Percentiles rank a stretch among this genome's conserved stretches.
Evolutionary conservation across 768 basidiomycete genomes (phyloP).

Genomic region (Rickenella mellea): DNA sequence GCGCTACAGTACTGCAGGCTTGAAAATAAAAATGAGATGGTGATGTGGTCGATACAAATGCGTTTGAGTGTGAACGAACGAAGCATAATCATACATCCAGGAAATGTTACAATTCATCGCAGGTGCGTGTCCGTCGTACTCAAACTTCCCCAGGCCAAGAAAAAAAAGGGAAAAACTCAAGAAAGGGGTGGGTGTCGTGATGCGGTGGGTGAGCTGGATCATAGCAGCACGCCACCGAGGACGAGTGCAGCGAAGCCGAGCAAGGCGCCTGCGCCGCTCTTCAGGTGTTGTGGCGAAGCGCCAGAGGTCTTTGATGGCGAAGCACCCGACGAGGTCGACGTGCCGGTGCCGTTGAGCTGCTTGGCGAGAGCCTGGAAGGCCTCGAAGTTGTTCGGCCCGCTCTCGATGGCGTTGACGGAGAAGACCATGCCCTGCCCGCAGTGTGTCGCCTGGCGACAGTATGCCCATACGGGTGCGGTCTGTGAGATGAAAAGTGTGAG

Average conservation of each 20-base stretch:
- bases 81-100: too few relatives aligned
- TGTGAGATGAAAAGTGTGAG: slow-evolving; percentile 12
- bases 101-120: too few relatives aligned
- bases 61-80: too few relatives aligned
- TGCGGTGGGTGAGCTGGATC: slow-evolving; percentile 6
- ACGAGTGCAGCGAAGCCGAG: slow-evolving; percentile 17
- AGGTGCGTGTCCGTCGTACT: too few relatives aligned
- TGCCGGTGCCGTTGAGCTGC: slow-evolving; percentile 29
- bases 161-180: background rate
- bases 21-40: too few relatives aligned
- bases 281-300: slow-evolving; percentile 10
- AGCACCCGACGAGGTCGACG: slow-evolving; percentile 10
- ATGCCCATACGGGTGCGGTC: slow-evolving; percentile 48
- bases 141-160: too few relatives aligned
- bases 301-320: slow-evolving; percentile 4
- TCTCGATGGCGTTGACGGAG: slow-evolving; percentile 41
- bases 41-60: too few relatives aligned
- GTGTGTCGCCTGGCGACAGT: slow-evolving; percentile 40
- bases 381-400: slow-evolving; percentile 39
- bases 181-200: too few relatives aligned
- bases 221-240: slow-evolving; percentile 15
- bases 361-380: slow-evolving; percentile 42
- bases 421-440: slow-evolving; percentile 56
- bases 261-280: slow-evolving; percentile 8
- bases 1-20: too few relatives aligned